Base-by-base conservation (phyloP, 306 rosid species). In the Ochetophila trinervis region DNA sequence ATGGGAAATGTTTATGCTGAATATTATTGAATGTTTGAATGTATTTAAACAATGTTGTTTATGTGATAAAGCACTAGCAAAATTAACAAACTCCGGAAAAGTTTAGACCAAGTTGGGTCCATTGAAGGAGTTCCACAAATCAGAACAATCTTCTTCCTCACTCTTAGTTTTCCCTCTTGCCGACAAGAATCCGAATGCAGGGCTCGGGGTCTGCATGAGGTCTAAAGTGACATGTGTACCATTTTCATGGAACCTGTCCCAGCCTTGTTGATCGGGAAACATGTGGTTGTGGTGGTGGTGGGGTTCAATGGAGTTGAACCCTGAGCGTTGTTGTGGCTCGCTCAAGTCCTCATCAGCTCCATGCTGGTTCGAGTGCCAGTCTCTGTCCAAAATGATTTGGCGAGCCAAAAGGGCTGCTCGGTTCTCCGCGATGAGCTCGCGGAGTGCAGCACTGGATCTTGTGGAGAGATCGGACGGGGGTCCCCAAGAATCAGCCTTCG, bases 391-490 rank as follows among this genome's bases (percentile, higher is more conserved):
- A 63, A 72, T 62, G 72, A 85, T 72, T 76, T 80, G 95, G 57
- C 84, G 80, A 22, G 88, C 79, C 70, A 86, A 62, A 59, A 80
- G 34, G 57, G 94, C 83, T 0, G 97, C 95, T 0, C 96, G 96
- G 63, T 92, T 87, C 68, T 92, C 96, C 0, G 87, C 98, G 23
- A 92, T 92, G 66, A 92, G 82, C 72, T 92, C 98, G 0, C 87
- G 79, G 3, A 89, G 79, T 3, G 98, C 98, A 0, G 95, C 95
- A 47, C 98, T 83, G 23, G 96, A 89, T 74, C 98, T 87, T 53
- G 72, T 49, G 34, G 98, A 87, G 62, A 89, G 86, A 73, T 92
- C 96, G 20, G 82, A 44, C 3, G 83, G 82, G 16, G 87, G 72
- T 32, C 75, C 80, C 84, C 91, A 84, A 3, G 84, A 65, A 11